Conservation (phyloP, 2,329 filamentous ascomycete species). For the Gyromitra esculenta region DNA sequence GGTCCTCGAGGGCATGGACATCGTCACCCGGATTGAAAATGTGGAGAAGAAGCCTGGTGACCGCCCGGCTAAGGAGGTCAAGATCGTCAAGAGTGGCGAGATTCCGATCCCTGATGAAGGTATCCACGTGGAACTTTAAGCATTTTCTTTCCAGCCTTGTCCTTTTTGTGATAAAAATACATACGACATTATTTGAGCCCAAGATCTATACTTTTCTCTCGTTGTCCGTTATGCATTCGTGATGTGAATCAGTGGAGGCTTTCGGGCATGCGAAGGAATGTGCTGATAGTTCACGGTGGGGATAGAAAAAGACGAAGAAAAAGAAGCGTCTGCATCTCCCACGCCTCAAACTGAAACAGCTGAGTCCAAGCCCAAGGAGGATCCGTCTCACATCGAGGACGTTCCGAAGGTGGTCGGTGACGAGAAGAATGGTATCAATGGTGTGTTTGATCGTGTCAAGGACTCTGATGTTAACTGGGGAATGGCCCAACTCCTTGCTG, state of each 20-base stretch:
- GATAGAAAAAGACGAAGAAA: constrained; percentile 42
- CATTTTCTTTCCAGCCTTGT: constrained; percentile 59
- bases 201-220: constrained; percentile 35
- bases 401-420: not conserved
- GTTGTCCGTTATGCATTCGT: constrained; percentile 16
- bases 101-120: constrained; percentile 85
- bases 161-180: constrained; percentile 44
- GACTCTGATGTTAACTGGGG: constrained; percentile 50
- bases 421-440: constrained; percentile 11
- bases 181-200: constrained; percentile 30
- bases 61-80: constrained; percentile 75
- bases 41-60: constrained; percentile 76
- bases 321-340: constrained; percentile 17
- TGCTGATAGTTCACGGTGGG: constrained; percentile 48
- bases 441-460: constrained; percentile 40
- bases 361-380: constrained; percentile 14
- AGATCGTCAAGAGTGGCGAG: constrained; percentile 85
- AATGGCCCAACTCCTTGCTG: constrained; percentile 47
- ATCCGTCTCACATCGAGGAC: not conserved
- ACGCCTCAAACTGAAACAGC: constrained; percentile 10
- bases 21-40: constrained; percentile 82
- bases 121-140: constrained; percentile 90
- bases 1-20: constrained; percentile 83
- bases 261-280: constrained; percentile 37
- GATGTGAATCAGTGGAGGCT: constrained; percentile 27